Base-by-base conservation (phyloP, 306 rosid species). In the Alnus rubra region DNA sequence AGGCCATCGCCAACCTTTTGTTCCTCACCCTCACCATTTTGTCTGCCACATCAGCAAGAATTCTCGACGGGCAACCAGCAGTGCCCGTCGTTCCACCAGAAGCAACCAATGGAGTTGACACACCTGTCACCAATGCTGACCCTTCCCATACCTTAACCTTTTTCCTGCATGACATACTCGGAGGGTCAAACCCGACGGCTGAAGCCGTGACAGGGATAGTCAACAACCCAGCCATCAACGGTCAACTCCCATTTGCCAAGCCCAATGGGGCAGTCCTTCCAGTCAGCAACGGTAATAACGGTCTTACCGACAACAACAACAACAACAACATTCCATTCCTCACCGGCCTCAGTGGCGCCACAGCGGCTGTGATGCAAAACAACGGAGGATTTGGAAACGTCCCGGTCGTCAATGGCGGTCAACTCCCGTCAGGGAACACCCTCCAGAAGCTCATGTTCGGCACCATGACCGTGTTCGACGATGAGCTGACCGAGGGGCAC, bases 251-350 rank as follows among this genome's bases (percentile, higher is more conserved):
- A 69, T 69, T 69, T 69, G 81, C 76, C 3, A 55, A 69, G 49
- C 81, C 81, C 14, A 78, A 55, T 30, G 75, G 81, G n/a, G 69
- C 69, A 42, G 49, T 54, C 35, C 69, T 71, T 18, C 76, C 76
- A 5, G 0, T 71, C 10, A 71, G 45, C 76, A 78, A 30, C 60
- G 78, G 44, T 7, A 48, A 78, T 19, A 13, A 15, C 42, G 81
- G 65, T 51, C 53, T 76, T 10, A 5, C 67, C 67, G 31, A 39
- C 44, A 39, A 78, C 67, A 52, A 78, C 10, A 69, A 78, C 10
- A 69, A 44, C 72, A 76, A 76, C 70, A 69, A 69, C 69, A 28
- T 78, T 23, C 76, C 76, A 30, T 56, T 78, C 60, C 81, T 78
- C 39, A 55, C 47, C 15, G 81, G 81, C 60, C 81, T 78, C 33